Base-by-base conservation (phyloP, 2,329 filamentous ascomycete genomes). In the Blumeriella jaapii region DNA sequence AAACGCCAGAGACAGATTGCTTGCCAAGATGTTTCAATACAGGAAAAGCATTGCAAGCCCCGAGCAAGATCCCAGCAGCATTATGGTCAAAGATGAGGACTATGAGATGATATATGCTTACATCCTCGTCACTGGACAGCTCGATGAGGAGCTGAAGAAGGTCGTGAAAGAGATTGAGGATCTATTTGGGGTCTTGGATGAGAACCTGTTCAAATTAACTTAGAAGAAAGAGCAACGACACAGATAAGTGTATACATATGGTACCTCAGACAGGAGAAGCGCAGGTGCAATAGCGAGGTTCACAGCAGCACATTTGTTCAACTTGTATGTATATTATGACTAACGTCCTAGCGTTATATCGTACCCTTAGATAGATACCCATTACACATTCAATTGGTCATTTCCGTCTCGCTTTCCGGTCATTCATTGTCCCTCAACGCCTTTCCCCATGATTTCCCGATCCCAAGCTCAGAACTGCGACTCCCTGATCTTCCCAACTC, bases 81-180 rank as follows among this genome's bases (percentile, higher is more conserved):
- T 39, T 4, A 33, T 48, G 4, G 66, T 76, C 1, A 77, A 75
- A 44, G 82, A 87, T 55, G 72, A 74, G 44, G 91, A 98, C 55
- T 96, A 91, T 56, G 86, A 89, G 44, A 63, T 96, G 47, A 61
- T 96, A 27, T 98, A 96, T 61, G 87, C 89, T 12, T 98, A 94
- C 61, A 84, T 73, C 2, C 61, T 82, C 28, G 74, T 81, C 30
- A 79, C 76, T 6, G 68, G 72, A 27, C 74, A 79, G 56, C 68
- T 82, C 14, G 73, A 74, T 1, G 72, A 74, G 36, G 76, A 80
- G 57, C 59, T 82, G 28, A 65, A 68, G 53, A 65, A 65, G 26
- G 69, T 78, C 15, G 68, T 72, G 47, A 62, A 56, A 41, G 74
- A 78, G 54, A 65, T 82, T 33, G 74, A 79, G 55, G 62, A 60